Base-by-base conservation (phyloP, 441 rosid genomes). In the Eutrema salsugineum region DNA sequence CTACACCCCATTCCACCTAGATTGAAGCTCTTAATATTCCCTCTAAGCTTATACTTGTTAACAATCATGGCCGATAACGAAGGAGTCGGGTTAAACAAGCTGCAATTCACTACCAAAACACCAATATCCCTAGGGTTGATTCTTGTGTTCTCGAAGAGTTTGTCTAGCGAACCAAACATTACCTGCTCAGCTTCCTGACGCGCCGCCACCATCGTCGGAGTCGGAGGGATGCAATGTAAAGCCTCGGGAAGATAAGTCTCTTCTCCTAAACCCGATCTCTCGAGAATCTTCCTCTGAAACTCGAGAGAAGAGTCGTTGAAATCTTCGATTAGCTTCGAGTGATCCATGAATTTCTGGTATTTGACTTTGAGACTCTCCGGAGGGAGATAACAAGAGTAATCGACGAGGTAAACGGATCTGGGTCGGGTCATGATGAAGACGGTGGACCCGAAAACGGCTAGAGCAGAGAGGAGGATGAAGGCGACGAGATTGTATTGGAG, bases 151-250 rank as follows among this genome's bases (percentile, higher is more conserved):
- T 84, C 87, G 67, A 90, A 90, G 0, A 93, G 83, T 60, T 75
- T 79, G 71, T 89, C 89, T 60, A 93, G 75, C 20, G 89, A 85
- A 51, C 96, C 97, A 56, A 84, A 91, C 93, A 93, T 93, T 77
- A 91, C 97, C 90, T 93, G 94, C 75, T 93, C 92, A 2, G 98
- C 85, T 74, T 93, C 98, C 63, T 85, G 87, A 15, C 98, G 85
- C 0, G 98, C 98, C 0, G 91, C 89, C 2, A 72, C 78, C 96
- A 89, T 93, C 9, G 98, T 83, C 1, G 92, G 91, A 39, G 82
- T 63, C 0, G 98, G 97, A 5, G 98, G 98, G 14, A 91, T 32
- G 50, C 49, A 77, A 68, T 85, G 97, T 81, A 93, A 80, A 50
- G 96, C 93, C 68, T 91, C 88, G 6, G 98, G 98, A 27, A 78